Percentiles rank a stretch among this genome's conserved stretches.
phyloP scores from a whole-genome alignment of 2,329 filamentous ascomycete species.

The Rachicladosporium sp. region DNA sequence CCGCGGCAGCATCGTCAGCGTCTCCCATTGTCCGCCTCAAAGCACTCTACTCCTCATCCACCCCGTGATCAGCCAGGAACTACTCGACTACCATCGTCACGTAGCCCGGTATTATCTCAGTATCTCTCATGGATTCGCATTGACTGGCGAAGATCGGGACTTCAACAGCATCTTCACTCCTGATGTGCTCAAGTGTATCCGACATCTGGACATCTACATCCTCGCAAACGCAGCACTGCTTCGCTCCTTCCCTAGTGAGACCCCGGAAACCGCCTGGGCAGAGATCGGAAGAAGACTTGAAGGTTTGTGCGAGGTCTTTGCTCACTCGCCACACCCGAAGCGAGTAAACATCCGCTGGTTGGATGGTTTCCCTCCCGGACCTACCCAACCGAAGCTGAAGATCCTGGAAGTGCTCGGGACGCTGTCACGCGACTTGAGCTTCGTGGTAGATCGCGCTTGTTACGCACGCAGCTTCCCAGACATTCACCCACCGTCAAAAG shows the following conservation, averaged over 20 bases:
- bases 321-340: constrained; percentile 12
- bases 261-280: constrained; percentile 17
- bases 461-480: too few relatives aligned
- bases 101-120: constrained; percentile 22
- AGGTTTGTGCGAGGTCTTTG: constrained; percentile 19
- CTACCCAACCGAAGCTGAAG: constrained; percentile 15
- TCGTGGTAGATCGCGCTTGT: too few relatives aligned
- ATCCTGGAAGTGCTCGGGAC: constrained; percentile 9
- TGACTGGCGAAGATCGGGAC: constrained; percentile 23
- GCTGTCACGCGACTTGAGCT: too few relatives aligned
- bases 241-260: constrained; percentile 20
- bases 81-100: constrained; percentile 21
- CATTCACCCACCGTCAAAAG: too few relatives aligned
- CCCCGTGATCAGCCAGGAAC: constrained; percentile 16
- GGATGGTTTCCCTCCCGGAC: constrained; percentile 17
- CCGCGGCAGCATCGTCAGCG: constrained; percentile 15
- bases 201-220: constrained; percentile 22
- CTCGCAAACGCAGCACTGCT: constrained; percentile 21
- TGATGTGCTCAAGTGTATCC: constrained; percentile 12
- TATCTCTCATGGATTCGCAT: constrained; percentile 25
- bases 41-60: constrained; percentile 16
- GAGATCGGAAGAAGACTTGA: constrained; percentile 19
- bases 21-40: constrained; percentile 19
- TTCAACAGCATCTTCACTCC: constrained; percentile 15
- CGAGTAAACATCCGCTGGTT: constrained; percentile 20